Evolutionary conservation across 306 rosid species (phyloP), one percentile per base, ranked within the genome.

Genomic region (Cercis canadensis): DNA sequence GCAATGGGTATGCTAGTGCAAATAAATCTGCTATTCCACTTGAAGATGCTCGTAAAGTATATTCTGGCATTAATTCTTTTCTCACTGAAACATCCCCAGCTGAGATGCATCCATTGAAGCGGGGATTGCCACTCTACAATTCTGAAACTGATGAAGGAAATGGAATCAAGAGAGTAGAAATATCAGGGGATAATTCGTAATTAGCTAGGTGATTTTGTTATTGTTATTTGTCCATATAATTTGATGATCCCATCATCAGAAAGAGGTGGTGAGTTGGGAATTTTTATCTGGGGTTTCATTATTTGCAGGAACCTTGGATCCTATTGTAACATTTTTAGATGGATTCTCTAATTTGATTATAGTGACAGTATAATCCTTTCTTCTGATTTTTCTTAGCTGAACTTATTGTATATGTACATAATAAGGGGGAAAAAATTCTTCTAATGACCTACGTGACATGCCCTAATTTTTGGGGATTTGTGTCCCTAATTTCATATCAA

Each of bases 251-350:
- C 90, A 78, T 81, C 96, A 83, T 84, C 87, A 7, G 15, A 79
- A 81, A 76, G 72, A 75, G 74, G 68, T 78, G 89, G 84, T 77
- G 92, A 82, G 80, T 70, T 80, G 96, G 92, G 92, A 81, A 72
- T 65, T 75, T 50, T 85, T 84, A 67, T 81, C 90, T 74, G 90
- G 83, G 96, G 80, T 87, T 90, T 85, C 89, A 59, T 63, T 80
- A 91, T 87, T 90, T 91, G 84, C 71, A 72, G 82, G 81, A 80
- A 83, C 80, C 92, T 83, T 90, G 71, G 92, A 79, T 81, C 77
- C 72, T 15, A 77, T 76, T 69, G 76, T 72, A 69, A 65, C 72
- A 29, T 52, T 64, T 67, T 36, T 74, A 73, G 81, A 66, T 81
- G 80, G 70, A 66, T 56, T 51, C 33, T 41, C 72, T 70, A 65